These are phyloP conservation scores for Hericium erinaceus DNA, from an alignment of 768 basidiomycete genomes.

Conservation along the genomic window DNA sequence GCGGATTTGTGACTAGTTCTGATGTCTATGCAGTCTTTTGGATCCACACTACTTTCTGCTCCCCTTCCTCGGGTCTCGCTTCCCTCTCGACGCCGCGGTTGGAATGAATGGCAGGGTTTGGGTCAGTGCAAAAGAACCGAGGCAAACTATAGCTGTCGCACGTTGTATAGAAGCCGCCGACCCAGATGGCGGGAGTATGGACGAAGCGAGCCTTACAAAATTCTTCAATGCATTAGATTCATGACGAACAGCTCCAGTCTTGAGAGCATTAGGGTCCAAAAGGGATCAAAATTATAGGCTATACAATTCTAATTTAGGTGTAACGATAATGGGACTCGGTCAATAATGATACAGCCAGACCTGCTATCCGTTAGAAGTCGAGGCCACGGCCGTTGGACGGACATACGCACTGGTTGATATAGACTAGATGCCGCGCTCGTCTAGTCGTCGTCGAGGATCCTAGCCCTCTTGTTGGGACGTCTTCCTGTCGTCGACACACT, in stretches of 20 bases:
- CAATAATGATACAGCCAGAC: too few species aligned
- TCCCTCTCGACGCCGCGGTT: slow-evolving; percentile 82
- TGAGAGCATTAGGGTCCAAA: neutral
- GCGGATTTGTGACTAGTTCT: slow-evolving; percentile 1
- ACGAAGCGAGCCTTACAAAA: slow-evolving; percentile 39
- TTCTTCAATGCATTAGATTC: slow-evolving; percentile 39
- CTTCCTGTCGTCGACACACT: slow-evolving; percentile 31
- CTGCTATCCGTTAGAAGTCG: too few species aligned
- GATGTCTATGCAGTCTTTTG: slow-evolving; percentile 48
- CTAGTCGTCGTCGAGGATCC: slow-evolving; percentile 45
- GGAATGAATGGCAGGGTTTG: slow-evolving; percentile 92
- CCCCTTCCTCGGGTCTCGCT: slow-evolving; percentile 66
- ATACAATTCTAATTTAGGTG: neutral
- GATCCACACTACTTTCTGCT: slow-evolving; percentile 78
- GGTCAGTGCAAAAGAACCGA: slow-evolving; percentile 67
- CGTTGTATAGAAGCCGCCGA: slow-evolving; percentile 80
- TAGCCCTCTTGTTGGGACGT: slow-evolving; percentile 60
- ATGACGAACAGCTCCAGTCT: slow-evolving; percentile 18
- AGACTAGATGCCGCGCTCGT: neutral
- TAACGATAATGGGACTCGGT: neutral
- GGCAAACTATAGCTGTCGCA: slow-evolving; percentile 64
- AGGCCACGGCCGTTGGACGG: too few species aligned
- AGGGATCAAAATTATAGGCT: neutral
- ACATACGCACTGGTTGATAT: neutral
- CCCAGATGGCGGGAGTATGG: slow-evolving; percentile 59